Conservation (phyloP, 345 rosid genomes). For the Eucalyptus erythrocorys region DNA sequence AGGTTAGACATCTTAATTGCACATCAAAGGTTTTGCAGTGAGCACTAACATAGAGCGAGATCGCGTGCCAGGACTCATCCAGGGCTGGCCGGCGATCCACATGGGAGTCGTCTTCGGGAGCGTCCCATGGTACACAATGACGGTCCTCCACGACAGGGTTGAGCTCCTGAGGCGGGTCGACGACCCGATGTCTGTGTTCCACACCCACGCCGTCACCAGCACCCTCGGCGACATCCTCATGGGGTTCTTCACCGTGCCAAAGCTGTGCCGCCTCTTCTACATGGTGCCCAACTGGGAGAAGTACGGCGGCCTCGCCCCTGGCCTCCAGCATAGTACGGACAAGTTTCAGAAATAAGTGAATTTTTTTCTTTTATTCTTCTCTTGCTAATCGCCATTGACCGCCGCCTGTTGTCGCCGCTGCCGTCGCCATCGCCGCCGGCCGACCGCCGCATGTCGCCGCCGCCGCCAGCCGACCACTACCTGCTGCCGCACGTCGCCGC, state of each 20-base stretch:
- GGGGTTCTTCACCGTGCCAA: constrained; percentile 31
- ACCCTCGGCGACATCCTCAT: constrained; percentile 37
- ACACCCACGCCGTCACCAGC: constrained; percentile 41
- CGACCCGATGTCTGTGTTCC: constrained; percentile 31
- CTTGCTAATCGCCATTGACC: too few relatives aligned
- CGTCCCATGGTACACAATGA: constrained; percentile 42
- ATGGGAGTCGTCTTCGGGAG: constrained; percentile 31
- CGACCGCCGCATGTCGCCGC: too few relatives aligned
- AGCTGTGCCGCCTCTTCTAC: constrained; percentile 34
- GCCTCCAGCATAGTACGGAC: constrained; percentile 4
- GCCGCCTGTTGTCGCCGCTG: too few relatives aligned
- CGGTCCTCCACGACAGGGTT: constrained; percentile 18
- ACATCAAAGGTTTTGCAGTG: background rate
- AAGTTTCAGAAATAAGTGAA: too few relatives aligned
- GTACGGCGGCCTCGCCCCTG: constrained; percentile 22
- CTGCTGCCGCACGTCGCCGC: too few relatives aligned
- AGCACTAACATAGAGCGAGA: background rate
- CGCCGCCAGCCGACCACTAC: too few relatives aligned
- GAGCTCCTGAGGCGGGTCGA: constrained; percentile 9
- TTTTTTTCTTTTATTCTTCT: too few relatives aligned
- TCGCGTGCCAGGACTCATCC: constrained; percentile 23
- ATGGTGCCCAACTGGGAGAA: constrained; percentile 25
- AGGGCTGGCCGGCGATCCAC: constrained; percentile 35
- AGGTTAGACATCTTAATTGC: background rate
- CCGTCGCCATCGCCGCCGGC: too few relatives aligned